These are phyloP conservation scores for Apiospora aurea DNA, from an alignment of 2,329 filamentous ascomycete species.

Conservation along the genomic window DNA sequence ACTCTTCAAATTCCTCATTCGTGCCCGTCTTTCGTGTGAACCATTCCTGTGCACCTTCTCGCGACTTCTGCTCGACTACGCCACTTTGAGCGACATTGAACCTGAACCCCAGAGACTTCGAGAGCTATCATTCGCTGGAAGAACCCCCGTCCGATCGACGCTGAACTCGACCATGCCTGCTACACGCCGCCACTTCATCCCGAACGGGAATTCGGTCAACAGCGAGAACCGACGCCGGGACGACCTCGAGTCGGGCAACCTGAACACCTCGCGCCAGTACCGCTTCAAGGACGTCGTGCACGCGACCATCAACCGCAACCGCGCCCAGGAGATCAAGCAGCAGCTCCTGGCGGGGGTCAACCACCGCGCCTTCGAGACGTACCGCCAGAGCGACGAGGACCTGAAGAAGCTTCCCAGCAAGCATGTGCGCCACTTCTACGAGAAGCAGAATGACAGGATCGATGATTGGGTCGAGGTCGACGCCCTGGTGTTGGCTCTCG, in stretches of 20 bases:
- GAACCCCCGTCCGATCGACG: not conserved
- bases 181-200: not conserved
- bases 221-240: not conserved
- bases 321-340: conserved; percentile 55
- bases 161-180: not conserved
- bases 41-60: not conserved
- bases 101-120: not conserved
- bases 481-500: conserved; percentile 60
- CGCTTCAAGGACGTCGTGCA: conserved; percentile 56
- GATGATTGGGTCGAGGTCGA: conserved; percentile 68
- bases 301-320: conserved; percentile 45
- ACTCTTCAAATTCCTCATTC: not conserved
- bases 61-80: not conserved
- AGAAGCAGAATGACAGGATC: conserved; percentile 59
- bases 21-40: not conserved
- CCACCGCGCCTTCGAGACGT: conserved; percentile 54
- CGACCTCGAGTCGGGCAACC: conserved; percentile 26
- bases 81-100: not conserved
- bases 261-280: not conserved
- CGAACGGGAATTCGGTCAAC: not conserved
- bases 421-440: conserved; percentile 60
- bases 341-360: conserved; percentile 55
- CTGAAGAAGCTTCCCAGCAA: conserved; percentile 60
- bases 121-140: conserved; percentile 2
- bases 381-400: conserved; percentile 58